Base-by-base conservation (phyloP, 2,329 filamentous ascomycete species). In the Aureobasidium sp. region DNA sequence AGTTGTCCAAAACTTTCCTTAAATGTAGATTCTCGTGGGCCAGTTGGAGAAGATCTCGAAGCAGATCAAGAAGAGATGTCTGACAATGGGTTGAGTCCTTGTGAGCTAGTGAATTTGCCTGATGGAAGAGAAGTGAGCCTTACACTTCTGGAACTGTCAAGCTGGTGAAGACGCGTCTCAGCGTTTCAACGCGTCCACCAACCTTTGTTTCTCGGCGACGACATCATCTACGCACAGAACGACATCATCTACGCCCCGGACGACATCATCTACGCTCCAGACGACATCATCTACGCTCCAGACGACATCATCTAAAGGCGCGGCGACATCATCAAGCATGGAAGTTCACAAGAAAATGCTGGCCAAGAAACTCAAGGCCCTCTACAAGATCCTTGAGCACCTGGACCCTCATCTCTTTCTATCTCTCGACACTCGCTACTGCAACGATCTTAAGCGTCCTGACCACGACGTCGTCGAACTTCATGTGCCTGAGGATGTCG, bases 261-360 rank as follows among this genome's bases (percentile, higher is more conserved):
- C 49, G 12, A 42, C 36, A 42, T 11, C 51, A 31, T 55, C 14
- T 11, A n/a, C 25, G 15, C 45, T n/a, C 8, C 6, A 8, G 11
- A 45, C 27, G 20, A 25, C 22, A 48, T 7, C 44, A 47, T 27
- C 14, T 11, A 34, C 7, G 8, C 8, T 9, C 31, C n/a, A 11
- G 17, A 31, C 25, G 25, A 41, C 36, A 52, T 37, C n/a, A 52
- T 14, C 31, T 34, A 12, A 3, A 34, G 31, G 2, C 12, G 7
- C 37, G 20, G 27, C 36, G 12, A 42, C 36, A 31, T n/a, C 51
- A 29, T 42, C 15, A 42, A 29, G 7, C 3, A 55, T 55, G 51
- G 36, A 55, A 9, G 22, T 42, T 7, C 51, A 55, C 51, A 55
- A 55, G 51, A 55, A 55, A 15, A 55, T 55, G 51, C n/a, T 41